Percentiles rank a stretch among this genome's conserved stretches.
Conservation (phyloP, 345 rosid species). For the Acer negundo region DNA sequence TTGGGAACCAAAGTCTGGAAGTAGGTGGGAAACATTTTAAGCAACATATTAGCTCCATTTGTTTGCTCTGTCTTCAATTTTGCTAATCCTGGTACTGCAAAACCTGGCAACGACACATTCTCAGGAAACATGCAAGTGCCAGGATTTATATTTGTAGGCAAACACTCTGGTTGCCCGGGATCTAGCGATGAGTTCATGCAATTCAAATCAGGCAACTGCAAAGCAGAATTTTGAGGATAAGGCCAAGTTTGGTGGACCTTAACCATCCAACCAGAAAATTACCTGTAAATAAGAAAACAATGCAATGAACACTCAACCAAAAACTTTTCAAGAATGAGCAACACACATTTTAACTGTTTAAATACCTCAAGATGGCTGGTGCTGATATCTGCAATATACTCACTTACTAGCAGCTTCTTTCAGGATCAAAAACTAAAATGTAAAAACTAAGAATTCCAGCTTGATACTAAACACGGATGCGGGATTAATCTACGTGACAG, state of each 20-base stretch:
- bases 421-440: conserved; percentile 34
- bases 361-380: conserved; percentile 48
- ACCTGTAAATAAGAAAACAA: conserved; percentile 30
- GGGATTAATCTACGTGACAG: conserved; percentile 82
- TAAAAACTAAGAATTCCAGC: conserved; percentile 47
- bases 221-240: conserved; percentile 36
- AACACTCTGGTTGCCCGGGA: conserved; percentile 41
- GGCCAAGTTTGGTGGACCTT: conserved; percentile 28
- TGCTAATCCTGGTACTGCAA: conserved; percentile 38
- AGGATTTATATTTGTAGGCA: conserved; percentile 43
- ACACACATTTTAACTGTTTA: background rate
- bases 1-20: conserved; percentile 38
- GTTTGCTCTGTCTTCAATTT: conserved; percentile 38
- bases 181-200: conserved; percentile 49
- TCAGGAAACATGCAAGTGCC: conserved; percentile 31
- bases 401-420: conserved; percentile 42
- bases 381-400: conserved; percentile 33
- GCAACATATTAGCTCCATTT: conserved; percentile 43
- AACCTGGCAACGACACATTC: conserved; percentile 39
- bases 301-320: conserved; percentile 9
- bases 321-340: background rate
- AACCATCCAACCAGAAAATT: conserved; percentile 40
- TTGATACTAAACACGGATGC: conserved; percentile 33
- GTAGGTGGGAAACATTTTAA: conserved; percentile 40
- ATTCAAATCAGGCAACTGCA: conserved; percentile 41